Evolutionary conservation across 768 basidiomycete species (phyloP).

Genomic region (Termitomyces heimii): DNA sequence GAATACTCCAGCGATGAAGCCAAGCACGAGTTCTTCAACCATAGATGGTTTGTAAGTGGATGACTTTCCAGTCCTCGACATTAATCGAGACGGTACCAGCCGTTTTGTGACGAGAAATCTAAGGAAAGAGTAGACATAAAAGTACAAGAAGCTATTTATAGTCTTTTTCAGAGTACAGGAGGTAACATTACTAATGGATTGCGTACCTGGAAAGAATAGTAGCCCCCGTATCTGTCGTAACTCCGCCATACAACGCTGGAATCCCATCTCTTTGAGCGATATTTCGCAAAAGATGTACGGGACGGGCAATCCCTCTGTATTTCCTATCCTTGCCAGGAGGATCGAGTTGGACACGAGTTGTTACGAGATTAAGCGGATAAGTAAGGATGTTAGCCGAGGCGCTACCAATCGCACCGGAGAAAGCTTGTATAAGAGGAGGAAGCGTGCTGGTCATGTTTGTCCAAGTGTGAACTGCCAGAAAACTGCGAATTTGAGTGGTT

Average conservation of each 20-base stretch:
- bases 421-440: slow-evolving; percentile 38
- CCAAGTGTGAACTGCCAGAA: background rate
- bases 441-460: slow-evolving; percentile 50
- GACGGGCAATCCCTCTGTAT: background rate
- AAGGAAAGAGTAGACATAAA: background rate
- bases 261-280: background rate
- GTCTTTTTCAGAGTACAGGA: background rate
- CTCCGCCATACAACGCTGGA: background rate
- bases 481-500: background rate
- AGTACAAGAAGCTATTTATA: background rate
- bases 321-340: slow-evolving; percentile 11
- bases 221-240: background rate
- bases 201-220: background rate
- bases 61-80: background rate
- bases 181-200: background rate
- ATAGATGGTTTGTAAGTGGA: background rate
- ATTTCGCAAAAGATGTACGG: background rate
- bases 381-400: slow-evolving; percentile 43
- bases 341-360: slow-evolving; percentile 42
- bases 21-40: background rate
- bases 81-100: background rate
- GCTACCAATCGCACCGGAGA: slow-evolving; percentile 49
- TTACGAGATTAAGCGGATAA: slow-evolving; percentile 57
- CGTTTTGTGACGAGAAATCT: background rate
- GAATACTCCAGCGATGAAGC: background rate